Conservation (phyloP, 805 yeast genomes). For the Candida berthetii region DNA sequence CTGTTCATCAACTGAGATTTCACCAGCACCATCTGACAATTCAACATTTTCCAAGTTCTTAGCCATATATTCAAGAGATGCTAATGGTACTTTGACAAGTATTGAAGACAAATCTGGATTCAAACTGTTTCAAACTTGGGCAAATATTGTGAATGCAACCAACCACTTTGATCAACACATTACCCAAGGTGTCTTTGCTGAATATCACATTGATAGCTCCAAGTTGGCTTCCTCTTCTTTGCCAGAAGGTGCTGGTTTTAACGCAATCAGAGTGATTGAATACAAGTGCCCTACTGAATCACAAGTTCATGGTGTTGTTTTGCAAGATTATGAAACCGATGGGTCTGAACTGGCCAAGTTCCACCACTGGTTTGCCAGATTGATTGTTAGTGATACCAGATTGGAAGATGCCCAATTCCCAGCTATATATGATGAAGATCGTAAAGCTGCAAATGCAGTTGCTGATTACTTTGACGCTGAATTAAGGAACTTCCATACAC, state of each 20-base stretch:
- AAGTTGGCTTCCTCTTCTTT: constrained; percentile 6
- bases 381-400: constrained; percentile 29
- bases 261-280: constrained; percentile 26
- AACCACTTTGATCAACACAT: not conserved
- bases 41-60: constrained; percentile 34
- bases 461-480: constrained; percentile 38
- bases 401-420: constrained; percentile 17
- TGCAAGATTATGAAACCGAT: constrained; percentile 24
- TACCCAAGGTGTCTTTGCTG: not conserved
- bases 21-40: constrained; percentile 3
- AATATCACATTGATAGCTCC: not conserved
- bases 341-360: constrained; percentile 12
- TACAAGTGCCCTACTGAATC: constrained; percentile 19
- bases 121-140: constrained; percentile 23
- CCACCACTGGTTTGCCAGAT: constrained; percentile 31
- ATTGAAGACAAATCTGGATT: constrained; percentile 27
- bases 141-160: not conserved
- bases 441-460: constrained; percentile 21
- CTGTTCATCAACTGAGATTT: not conserved
- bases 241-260: constrained; percentile 4
- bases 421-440: constrained; percentile 4
- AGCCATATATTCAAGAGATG: constrained; percentile 28
- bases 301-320: constrained; percentile 32
- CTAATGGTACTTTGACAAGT: constrained; percentile 13
- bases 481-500: constrained; percentile 38